Conservation (phyloP, 495 filamentous ascomycete species). For the Tuber indicum region DNA sequence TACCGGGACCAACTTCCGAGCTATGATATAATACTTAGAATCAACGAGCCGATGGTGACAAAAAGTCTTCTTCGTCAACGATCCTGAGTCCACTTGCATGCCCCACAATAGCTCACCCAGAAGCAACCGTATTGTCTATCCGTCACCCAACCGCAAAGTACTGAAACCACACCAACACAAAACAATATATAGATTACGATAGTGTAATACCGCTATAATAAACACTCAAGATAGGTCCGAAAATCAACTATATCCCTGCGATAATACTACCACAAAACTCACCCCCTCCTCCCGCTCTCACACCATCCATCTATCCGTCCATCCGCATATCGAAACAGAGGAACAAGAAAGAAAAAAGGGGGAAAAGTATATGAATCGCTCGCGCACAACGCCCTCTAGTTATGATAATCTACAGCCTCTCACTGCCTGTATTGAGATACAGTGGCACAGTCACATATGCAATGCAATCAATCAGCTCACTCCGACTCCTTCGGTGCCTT, state of each 20-base stretch:
- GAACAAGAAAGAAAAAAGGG: constrained; percentile 3
- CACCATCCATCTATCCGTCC: neutral
- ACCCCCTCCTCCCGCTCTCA: neutral
- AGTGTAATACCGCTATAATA: neutral
- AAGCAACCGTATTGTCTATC: neutral
- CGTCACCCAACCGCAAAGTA: neutral
- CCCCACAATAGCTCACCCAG: neutral
- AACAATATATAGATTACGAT: neutral
- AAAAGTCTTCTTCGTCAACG: neutral
- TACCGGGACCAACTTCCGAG: neutral
- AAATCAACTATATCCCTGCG: too few relatives aligned
- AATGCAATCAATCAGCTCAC: neutral
- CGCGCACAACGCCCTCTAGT: neutral
- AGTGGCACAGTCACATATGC: constrained; percentile 17
- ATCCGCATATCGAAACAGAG: constrained; percentile 1
- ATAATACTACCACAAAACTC: neutral
- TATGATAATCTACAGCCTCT: constrained; percentile 8
- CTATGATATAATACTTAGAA: neutral
- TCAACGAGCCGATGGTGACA: neutral
- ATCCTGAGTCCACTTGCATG: neutral
- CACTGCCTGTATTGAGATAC: constrained; percentile 7
- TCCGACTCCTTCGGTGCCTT: neutral
- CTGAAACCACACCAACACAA: neutral
- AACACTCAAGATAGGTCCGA: neutral
- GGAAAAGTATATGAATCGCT: neutral